Evolutionary conservation across 345 rosid genomes (phyloP).

Genomic region (Populus tremula): DNA sequence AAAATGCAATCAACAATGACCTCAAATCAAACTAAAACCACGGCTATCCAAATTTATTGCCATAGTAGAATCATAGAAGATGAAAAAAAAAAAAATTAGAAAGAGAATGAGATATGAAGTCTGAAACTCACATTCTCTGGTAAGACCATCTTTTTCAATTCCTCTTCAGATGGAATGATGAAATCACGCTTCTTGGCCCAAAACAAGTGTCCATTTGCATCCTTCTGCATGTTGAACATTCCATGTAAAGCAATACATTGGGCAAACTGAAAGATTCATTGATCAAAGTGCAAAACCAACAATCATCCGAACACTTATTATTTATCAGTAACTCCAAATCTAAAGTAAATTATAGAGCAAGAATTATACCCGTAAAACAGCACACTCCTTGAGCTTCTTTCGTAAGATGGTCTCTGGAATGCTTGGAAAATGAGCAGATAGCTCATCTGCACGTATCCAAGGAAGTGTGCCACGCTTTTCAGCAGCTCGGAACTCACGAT

Average conservation of each 20-base stretch:
- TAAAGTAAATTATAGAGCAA: neutral
- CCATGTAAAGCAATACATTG: constrained; percentile 5
- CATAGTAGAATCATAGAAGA: neutral
- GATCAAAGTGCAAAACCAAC: neutral
- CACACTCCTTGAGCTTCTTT: constrained; percentile 72
- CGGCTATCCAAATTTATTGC: neutral
- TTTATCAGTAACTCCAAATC: neutral
- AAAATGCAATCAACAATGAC: neutral
- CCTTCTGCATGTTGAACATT: constrained; percentile 53
- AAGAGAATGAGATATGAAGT: constrained; percentile 12
- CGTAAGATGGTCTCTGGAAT: constrained; percentile 62
- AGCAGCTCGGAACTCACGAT: constrained; percentile 67
- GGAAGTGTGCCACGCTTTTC: constrained; percentile 56
- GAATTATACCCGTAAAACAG: constrained; percentile 57
- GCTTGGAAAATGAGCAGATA: constrained; percentile 59
- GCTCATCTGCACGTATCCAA: constrained; percentile 66
- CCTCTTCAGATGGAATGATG: constrained; percentile 75
- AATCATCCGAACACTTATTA: neutral
- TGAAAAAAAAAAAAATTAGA: neutral
- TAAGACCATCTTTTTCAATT: constrained; percentile 65
- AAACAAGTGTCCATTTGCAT: constrained; percentile 55
- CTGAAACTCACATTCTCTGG: constrained; percentile 81
- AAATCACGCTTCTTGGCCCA: constrained; percentile 71
- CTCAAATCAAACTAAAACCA: neutral
- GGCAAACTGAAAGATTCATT: neutral